Evolutionary conservation across 2,329 filamentous ascomycete species (phyloP).

Genomic region (Aspergillus aculeatus): DNA sequence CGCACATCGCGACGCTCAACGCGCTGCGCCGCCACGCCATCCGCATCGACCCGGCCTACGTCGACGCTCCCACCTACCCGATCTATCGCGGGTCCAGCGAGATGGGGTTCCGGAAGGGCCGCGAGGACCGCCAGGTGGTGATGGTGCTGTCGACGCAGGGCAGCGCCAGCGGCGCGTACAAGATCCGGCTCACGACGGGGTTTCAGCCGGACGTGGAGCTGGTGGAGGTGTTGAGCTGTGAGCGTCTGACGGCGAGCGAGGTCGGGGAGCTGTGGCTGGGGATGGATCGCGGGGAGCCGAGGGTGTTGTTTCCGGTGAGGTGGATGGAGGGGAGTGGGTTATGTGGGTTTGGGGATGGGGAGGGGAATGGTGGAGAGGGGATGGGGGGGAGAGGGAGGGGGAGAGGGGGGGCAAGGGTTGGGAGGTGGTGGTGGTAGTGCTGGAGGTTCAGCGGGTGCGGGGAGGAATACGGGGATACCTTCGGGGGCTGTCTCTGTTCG

Average conservation of each 20-base stretch:
- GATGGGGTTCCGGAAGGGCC: constrained; percentile 48
- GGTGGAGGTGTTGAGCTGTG: constrained; percentile 31
- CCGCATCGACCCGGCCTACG: constrained; percentile 36
- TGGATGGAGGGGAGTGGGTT: constrained; percentile 32
- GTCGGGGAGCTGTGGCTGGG: constrained; percentile 23
- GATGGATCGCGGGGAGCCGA: constrained; percentile 33
- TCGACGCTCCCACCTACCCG: constrained; percentile 38
- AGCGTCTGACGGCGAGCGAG: constrained; percentile 26
- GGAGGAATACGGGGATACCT: too few relatives aligned
- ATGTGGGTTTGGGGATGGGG: constrained; percentile 23
- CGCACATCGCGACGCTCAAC: constrained; percentile 41
- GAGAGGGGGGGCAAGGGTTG: neutral
- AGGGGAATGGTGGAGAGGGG: constrained; percentile 2
- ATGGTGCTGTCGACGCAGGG: constrained; percentile 48
- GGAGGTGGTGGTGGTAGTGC: neutral
- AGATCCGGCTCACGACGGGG: constrained; percentile 28
- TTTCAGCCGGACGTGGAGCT: constrained; percentile 25
- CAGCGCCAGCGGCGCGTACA: constrained; percentile 26
- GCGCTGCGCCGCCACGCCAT: constrained; percentile 45
- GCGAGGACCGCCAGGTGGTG: constrained; percentile 42
- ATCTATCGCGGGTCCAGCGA: constrained; percentile 44
- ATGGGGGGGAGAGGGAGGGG: neutral
- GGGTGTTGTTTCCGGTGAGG: constrained; percentile 29
- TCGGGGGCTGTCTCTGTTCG: too few relatives aligned
- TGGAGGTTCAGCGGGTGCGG: neutral